phyloP scores from a whole-genome alignment of 352 stramenopile genomes.

The Thalassiosira livingstoniorum region DNA sequence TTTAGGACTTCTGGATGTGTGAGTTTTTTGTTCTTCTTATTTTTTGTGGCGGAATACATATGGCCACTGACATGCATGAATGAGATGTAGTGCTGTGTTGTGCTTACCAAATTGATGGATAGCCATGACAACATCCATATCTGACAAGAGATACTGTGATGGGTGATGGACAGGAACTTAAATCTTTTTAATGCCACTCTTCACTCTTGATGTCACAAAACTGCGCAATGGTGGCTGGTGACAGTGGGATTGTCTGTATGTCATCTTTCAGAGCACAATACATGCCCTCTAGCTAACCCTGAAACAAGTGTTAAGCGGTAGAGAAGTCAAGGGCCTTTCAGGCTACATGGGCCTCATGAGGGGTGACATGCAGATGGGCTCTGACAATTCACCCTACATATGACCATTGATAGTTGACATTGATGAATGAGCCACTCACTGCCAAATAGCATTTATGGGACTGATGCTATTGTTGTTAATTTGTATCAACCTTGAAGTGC shows the following conservation, averaged over 20 bases:
- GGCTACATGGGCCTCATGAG: neutral
- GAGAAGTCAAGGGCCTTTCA: neutral
- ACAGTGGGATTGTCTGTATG: neutral
- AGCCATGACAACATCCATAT: slow-evolving; percentile 6
- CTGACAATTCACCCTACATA: neutral
- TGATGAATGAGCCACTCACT: neutral
- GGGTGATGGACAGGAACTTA: neutral
- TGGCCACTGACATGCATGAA: neutral
- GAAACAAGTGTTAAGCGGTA: too few species aligned
- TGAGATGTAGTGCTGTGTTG: neutral
- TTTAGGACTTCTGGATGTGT: too few species aligned
- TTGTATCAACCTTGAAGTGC: too few species aligned
- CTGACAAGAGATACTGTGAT: neutral
- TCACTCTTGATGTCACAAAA: neutral
- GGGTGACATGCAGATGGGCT: too few species aligned
- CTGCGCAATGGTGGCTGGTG: neutral
- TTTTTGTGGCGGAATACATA: too few species aligned
- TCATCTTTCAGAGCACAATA: neutral
- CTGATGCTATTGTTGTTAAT: too few species aligned
- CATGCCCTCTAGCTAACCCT: too few species aligned
- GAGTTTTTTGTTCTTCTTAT: too few species aligned
- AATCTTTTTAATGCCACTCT: neutral
- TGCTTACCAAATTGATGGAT: neutral
- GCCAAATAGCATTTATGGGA: neutral
- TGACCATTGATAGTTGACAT: too few species aligned